Percentiles rank a stretch among this genome's conserved stretches.
phyloP scores from a whole-genome alignment of 2,329 filamentous ascomycete genomes.

The Leptographium radiaticola region DNA sequence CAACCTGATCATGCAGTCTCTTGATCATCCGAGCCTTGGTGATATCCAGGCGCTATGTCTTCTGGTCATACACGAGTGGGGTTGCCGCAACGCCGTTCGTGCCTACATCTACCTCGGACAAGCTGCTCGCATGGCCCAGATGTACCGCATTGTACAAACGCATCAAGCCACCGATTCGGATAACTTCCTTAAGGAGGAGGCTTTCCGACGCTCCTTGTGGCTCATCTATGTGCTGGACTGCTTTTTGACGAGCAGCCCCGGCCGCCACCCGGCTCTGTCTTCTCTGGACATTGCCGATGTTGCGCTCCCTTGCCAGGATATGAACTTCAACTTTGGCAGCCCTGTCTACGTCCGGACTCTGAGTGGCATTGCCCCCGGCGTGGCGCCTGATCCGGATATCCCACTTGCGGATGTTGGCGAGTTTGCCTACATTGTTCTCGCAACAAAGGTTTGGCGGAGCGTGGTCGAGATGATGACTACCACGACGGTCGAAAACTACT shows the following conservation, averaged over 20 bases:
- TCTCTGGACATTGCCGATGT: slow-evolving; percentile 41
- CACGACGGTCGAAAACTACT: slow-evolving; percentile 36
- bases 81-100: slow-evolving; percentile 45
- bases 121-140: slow-evolving; percentile 51
- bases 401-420: slow-evolving; percentile 42
- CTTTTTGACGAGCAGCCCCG: slow-evolving; percentile 47
- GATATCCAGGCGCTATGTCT: slow-evolving; percentile 50
- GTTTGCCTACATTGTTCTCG: slow-evolving; percentile 48
- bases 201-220: slow-evolving; percentile 48
- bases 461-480: slow-evolving; percentile 49
- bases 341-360: slow-evolving; percentile 46
- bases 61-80: slow-evolving; percentile 51
- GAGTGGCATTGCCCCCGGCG: slow-evolving; percentile 24
- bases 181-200: slow-evolving; percentile 48
- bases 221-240: slow-evolving; percentile 51
- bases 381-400: slow-evolving; percentile 22
- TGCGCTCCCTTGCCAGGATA: slow-evolving; percentile 45
- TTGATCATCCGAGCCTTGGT: slow-evolving; percentile 45
- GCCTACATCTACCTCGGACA: slow-evolving; percentile 52
- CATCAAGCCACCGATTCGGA: slow-evolving; percentile 38
- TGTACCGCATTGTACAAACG: slow-evolving; percentile 46
- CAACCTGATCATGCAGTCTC: slow-evolving; percentile 40
- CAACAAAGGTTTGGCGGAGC: slow-evolving; percentile 48
- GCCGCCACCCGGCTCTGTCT: slow-evolving; percentile 42
- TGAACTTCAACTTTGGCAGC: slow-evolving; percentile 50